Evolutionary conservation across 805 yeast species (phyloP).

Genomic region (Barnettozyma vustinii): DNA sequence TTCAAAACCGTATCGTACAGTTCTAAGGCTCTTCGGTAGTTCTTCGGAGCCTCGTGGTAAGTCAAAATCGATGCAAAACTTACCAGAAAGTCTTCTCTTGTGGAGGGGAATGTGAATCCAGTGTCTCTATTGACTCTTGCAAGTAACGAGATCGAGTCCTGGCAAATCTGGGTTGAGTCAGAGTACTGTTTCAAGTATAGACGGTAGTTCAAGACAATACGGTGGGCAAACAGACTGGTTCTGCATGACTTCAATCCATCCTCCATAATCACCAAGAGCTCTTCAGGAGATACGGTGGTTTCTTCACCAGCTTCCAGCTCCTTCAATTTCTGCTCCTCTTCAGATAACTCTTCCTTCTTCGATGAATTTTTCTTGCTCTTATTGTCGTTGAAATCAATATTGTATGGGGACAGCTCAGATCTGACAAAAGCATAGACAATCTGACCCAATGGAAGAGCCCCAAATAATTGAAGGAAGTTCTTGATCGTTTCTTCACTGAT

Average conservation of each 20-base stretch:
- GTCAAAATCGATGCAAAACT: constrained; percentile 73
- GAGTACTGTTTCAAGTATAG: constrained; percentile 58
- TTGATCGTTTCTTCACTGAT: constrained; percentile 42
- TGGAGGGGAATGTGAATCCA: constrained; percentile 42
- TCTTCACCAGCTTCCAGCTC: constrained; percentile 23
- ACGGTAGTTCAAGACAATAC: constrained; percentile 59
- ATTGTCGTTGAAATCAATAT: constrained; percentile 17
- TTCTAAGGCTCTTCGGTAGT: constrained; percentile 67
- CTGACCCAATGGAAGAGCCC: constrained; percentile 54
- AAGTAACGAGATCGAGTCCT: constrained; percentile 51
- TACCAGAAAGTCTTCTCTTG: constrained; percentile 56
- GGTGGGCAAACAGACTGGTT: constrained; percentile 51
- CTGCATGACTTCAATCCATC: constrained; percentile 45
- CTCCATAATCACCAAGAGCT: constrained; percentile 42
- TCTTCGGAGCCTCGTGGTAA: constrained; percentile 85
- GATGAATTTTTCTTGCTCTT: constrained; percentile 12
- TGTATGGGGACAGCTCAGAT: constrained; percentile 65
- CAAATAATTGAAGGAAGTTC: constrained; percentile 53
- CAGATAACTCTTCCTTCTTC: constrained; percentile 12
- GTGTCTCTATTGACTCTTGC: constrained; percentile 42
- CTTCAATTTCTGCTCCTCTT: constrained; percentile 15
- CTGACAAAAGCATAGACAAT: constrained; percentile 56
- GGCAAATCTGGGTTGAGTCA: constrained; percentile 54
- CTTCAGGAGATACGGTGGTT: constrained; percentile 38
- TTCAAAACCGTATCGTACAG: constrained; percentile 60